Base-by-base conservation (phyloP, 176 grass and related monocot genomes). In the Chrysopogon serrulatus region DNA sequence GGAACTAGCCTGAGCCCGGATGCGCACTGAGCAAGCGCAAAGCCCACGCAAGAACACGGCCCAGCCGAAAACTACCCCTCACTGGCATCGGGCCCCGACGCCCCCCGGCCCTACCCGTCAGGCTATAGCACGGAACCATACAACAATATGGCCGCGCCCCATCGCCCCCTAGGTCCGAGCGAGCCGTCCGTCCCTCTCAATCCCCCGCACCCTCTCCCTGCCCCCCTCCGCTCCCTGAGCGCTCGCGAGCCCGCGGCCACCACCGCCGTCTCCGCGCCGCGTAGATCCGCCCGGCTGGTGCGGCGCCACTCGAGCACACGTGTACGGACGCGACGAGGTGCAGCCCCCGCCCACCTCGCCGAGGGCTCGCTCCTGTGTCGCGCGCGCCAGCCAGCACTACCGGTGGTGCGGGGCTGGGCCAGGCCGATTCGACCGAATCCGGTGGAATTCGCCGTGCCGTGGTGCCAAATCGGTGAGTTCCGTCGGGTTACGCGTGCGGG, bases 281-380 rank as follows among this genome's bases (percentile, higher is more conserved):
- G 65, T 54, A 90, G 88, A 90, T 86, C 88, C 88, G 74, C 48
- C 9, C 73, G 43, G 56, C 57, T 45, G 73, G 73, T 51, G 56
- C 2, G 41, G 66, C 30, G 15, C 10, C 74, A 37, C 44, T 44
- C 18, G 57, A 74, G 17, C 3, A 16, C 41, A 19, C 34, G 54
- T 80, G 79, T 86, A 90, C 84, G 79, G 67, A 86, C 27, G 26
- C 8, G 13, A 33, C 30, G 37, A 79, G 15, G 6, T 6, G 30
- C 32, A 17, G 18, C 24, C 15, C 48, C 28, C 11, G 13, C 35
- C 17, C 8, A 44, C 56, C 83, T 68, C 40, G 23, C 31, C 59
- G 39, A 62, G 9, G 5, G 12, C 15, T 74, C 28, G 68, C 42
- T 76, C 71, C 60, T 42, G 63, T 40, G 85, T 79, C 74, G 60